Evolutionary conservation across 2,329 filamentous ascomycete genomes (phyloP).

Genomic region (Cladorrhinum sp.): DNA sequence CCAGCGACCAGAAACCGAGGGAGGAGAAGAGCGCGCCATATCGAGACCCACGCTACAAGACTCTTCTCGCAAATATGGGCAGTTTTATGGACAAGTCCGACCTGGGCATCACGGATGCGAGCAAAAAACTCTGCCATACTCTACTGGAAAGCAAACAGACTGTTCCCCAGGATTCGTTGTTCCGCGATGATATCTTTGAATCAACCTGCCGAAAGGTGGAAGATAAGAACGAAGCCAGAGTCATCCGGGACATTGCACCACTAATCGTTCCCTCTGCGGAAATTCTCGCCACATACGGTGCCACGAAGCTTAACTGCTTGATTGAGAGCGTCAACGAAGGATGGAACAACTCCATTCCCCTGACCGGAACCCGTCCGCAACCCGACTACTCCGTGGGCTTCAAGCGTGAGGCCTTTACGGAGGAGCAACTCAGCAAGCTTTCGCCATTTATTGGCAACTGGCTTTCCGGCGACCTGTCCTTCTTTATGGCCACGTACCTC

Average conservation of each 20-base stretch:
- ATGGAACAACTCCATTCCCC: conserved; percentile 40
- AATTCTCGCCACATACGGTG: conserved; percentile 27
- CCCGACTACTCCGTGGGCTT: conserved; percentile 46
- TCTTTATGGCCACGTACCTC: conserved; percentile 43
- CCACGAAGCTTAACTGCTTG: conserved; percentile 28
- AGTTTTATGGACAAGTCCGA: conserved; percentile 34
- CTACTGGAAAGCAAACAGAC: conserved; percentile 35
- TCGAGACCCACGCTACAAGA: too few relatives aligned
- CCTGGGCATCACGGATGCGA: conserved; percentile 32
- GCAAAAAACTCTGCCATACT: conserved; percentile 30
- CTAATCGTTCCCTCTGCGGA: conserved; percentile 37
- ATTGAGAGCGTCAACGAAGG: conserved; percentile 12
- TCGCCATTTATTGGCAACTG: conserved; percentile 36
- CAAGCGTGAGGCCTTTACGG: conserved; percentile 39
- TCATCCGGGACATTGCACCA: conserved; percentile 34
- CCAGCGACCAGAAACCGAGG: too few relatives aligned
- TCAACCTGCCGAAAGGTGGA: conserved; percentile 30
- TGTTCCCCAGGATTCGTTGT: conserved; percentile 31
- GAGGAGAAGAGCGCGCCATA: too few relatives aligned
- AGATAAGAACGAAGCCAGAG: conserved; percentile 33
- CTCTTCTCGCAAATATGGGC: too few relatives aligned
- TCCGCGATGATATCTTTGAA: conserved; percentile 40
- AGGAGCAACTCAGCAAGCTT: conserved; percentile 41
- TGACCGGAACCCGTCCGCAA: conserved; percentile 38
- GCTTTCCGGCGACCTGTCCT: conserved; percentile 34